Percentiles rank a stretch among this genome's conserved stretches.
Conservation (phyloP, 768 basidiomycete genomes). For the Pulveroboletus sp. region DNA sequence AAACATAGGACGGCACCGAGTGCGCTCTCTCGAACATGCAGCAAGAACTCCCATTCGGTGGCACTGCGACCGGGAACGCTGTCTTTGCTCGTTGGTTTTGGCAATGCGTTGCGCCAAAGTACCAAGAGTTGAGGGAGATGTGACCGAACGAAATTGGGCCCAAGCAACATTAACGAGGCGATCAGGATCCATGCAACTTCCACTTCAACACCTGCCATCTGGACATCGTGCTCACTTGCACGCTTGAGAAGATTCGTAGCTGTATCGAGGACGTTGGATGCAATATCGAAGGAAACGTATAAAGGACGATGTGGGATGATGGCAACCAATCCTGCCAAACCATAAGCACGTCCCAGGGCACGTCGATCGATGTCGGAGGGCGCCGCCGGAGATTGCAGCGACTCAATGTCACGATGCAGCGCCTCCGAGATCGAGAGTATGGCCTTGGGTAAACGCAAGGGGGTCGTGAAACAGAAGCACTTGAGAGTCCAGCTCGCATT, state of each 20-base stretch:
- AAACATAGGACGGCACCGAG: conserved; percentile 87
- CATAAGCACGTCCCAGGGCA: conserved; percentile 84
- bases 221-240: conserved; percentile 86
- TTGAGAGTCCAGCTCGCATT: conserved; percentile 84
- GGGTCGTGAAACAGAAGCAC: conserved; percentile 88
- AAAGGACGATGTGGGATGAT: conserved; percentile 83
- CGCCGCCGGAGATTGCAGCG: conserved; percentile 66
- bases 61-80: conserved; percentile 56
- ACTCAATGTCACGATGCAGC: conserved; percentile 75
- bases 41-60: conserved; percentile 85
- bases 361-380: conserved; percentile 67
- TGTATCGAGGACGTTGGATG: conserved; percentile 85
- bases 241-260: conserved; percentile 87
- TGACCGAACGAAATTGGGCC: conserved; percentile 88
- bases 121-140: conserved; percentile 93
- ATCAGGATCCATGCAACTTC: conserved; percentile 95
- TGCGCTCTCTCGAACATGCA: conserved; percentile 87
- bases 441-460: conserved; percentile 75
- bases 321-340: conserved; percentile 81
- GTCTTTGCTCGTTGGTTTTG: conserved; percentile 92
- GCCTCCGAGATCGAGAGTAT: conserved; percentile 75
- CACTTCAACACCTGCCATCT: conserved; percentile 75
- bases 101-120: conserved; percentile 94
- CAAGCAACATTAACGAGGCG: conserved; percentile 85
- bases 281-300: conserved; percentile 92